These are phyloP conservation scores for Naegleria fowleri DNA, from an alignment of 208 protist species.

Conservation along the genomic window DNA sequence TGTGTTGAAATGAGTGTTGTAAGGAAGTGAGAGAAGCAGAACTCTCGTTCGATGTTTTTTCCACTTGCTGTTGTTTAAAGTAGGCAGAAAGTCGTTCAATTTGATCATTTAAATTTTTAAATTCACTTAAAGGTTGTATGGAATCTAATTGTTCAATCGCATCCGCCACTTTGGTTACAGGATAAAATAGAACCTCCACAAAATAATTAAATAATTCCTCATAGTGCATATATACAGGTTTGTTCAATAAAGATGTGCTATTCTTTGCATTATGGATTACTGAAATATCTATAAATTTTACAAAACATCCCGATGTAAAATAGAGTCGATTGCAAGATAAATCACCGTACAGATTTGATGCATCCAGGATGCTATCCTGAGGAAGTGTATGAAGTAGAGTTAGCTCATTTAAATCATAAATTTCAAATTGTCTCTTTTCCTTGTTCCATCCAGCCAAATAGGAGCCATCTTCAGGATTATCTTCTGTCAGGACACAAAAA, in stretches of 20 bases:
- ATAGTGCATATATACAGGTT: background rate
- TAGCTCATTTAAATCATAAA: background rate
- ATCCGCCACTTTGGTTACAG: background rate
- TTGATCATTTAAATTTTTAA: background rate
- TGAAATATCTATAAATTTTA: background rate
- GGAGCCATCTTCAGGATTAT: background rate
- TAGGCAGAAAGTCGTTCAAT: background rate
- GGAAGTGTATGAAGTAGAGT: background rate
- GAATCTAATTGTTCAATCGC: background rate
- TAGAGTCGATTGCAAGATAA: background rate
- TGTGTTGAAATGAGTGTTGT: background rate
- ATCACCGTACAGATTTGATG: background rate
- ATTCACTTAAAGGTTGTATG: background rate
- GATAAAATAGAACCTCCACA: background rate
- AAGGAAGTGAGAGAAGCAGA: background rate
- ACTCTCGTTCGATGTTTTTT: no score
- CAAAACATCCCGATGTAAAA: background rate
- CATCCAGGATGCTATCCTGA: background rate
- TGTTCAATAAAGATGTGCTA: background rate
- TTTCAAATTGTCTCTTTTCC: background rate
- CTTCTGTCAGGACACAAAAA: background rate
- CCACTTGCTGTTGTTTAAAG: background rate
- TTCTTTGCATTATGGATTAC: background rate
- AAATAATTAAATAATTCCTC: constrained; percentile 13
- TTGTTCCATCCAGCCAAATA: background rate